Base-by-base conservation (phyloP, 2,329 filamentous ascomycete genomes). In the Curvularia hawaiiensis region DNA sequence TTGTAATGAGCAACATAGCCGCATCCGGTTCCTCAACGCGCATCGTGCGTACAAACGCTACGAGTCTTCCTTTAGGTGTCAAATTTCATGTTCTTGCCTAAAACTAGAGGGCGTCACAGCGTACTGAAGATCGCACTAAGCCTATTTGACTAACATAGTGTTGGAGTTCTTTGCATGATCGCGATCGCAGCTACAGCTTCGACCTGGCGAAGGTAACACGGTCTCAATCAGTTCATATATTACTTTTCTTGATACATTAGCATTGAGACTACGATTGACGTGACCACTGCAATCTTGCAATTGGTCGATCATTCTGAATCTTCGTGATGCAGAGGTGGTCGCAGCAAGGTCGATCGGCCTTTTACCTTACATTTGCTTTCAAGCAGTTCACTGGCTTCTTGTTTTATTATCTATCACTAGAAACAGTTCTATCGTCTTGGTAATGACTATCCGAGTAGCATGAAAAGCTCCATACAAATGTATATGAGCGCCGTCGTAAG, bases 1-100 rank as follows among this genome's bases (percentile, higher is more conserved):
- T 28, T 39, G 8, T 49, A 16, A 39, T 12, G 22, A 39, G 18
- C 33, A 39, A 14, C 22, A 26, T 6, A n/a, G 22, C 46, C 30
- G 46, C 33, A 39, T 49, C 6, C 33, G 46, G 46, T 39, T 39
- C 11, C 46, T 28, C 46, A 28, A 33, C 33, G 46, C 46, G 46
- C 38, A 49, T 38, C 22, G 11, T 16, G 18, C 31, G 22, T 49
- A 38, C 33, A 30, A 8, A 28, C 14, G 7, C 16, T 9, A 18
- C 7, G 2, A n/a, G 31, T 7, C 26, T 14, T 7, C 46, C 31
- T 39, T 11, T 16, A 6, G 18, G 7, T 3, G 1, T 12, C 4
- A 16, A 20, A 6, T 28, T 28, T n/a, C 14, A 16, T 10, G 10
- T 39, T 22, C 8, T 26, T 7, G 18, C 2, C 2, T 18, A 11